Evolutionary conservation across 257 asterid genomes (phyloP), one percentile per base, ranked within the genome.

Genomic region (Craterostigma plantagineum): DNA sequence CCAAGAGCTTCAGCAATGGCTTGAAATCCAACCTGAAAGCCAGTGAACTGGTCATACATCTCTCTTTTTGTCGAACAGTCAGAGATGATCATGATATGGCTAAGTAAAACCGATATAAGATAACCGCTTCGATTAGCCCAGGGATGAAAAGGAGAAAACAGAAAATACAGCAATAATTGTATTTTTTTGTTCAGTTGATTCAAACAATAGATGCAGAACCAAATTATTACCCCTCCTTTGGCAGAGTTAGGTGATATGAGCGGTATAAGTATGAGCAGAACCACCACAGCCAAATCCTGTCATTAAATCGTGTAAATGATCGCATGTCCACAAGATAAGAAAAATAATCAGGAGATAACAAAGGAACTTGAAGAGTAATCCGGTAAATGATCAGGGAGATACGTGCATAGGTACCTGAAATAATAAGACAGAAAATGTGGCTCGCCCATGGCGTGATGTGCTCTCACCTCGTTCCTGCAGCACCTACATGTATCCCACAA

Each of bases 1-100:
- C 98, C 98, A 65, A 83, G 95, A 52, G 98, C 98, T 57, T 90
- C 95, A 45, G 95, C 95, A 53, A 90, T 90, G 59, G 98, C 98
- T 56, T 76, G 84, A 59, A 83, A 79, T 54, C 95, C 98, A 62
- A 90, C 63, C 95, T 90, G 68, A 57, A 64, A 64, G 37, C 45
- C 12, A 11, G 13, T 3, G 9, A 5, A 17, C 3, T 46, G 15
- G 14, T 8, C 10, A 40, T 5, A 8, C 13, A 40, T 1, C 2
- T 11, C 14, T 16, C n/a, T 11, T 40, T 40, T 11, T 16, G 12
- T 40, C 15, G 16, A 7, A 1, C 1, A 40, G 16, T 8, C 2
- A 8, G 45, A 11, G 13, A 36, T 36, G 12, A 23, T 23, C 42
- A 23, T 23, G 30, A 23, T 23, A 23, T 23, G 30, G 30, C 30